Conservation (phyloP, 2,329 filamentous ascomycete genomes). For the Alternaria brassicae region DNA sequence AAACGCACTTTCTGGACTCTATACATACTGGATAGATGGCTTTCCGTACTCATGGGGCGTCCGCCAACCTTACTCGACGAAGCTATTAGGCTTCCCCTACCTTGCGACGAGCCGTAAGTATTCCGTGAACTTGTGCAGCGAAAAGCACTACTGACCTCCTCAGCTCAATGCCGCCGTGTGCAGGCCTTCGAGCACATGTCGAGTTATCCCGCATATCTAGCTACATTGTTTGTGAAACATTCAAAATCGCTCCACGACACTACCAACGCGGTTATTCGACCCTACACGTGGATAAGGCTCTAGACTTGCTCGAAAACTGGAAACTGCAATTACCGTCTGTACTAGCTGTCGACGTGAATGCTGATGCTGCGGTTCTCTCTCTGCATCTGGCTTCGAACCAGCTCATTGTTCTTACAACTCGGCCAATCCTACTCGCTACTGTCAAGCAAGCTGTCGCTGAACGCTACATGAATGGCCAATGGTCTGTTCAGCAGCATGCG, state of each 20-base stretch:
- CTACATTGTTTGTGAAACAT: constrained; percentile 38
- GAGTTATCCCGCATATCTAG: constrained; percentile 33
- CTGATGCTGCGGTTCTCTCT: constrained; percentile 31
- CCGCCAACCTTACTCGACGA: constrained; percentile 36
- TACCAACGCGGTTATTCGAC: constrained; percentile 11
- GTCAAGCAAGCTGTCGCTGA: constrained; percentile 35
- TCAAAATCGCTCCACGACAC: constrained; percentile 30
- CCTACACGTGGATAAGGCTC: constrained; percentile 24
- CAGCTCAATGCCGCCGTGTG: constrained; percentile 31
- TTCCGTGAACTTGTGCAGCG: background rate
- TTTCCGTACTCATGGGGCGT: constrained; percentile 37
- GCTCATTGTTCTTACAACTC: constrained; percentile 34
- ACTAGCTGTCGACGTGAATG: constrained; percentile 17
- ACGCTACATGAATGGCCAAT: constrained; percentile 20
- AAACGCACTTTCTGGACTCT: constrained; percentile 36
- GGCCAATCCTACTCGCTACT: constrained; percentile 32
- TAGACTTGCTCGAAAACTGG: constrained; percentile 34
- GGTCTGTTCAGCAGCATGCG: constrained; percentile 18
- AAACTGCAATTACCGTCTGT: constrained; percentile 21
- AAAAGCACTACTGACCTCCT: constrained; percentile 10
- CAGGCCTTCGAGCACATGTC: constrained; percentile 33
- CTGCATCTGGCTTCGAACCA: constrained; percentile 38
- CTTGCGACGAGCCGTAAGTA: constrained; percentile 31
- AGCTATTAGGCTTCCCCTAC: constrained; percentile 33
- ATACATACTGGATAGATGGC: constrained; percentile 39